Evolutionary conservation across 192 early-diverging fungal genomes (phyloP), one percentile per base, ranked within the genome.

Genomic region (Coemansia sp.): DNA sequence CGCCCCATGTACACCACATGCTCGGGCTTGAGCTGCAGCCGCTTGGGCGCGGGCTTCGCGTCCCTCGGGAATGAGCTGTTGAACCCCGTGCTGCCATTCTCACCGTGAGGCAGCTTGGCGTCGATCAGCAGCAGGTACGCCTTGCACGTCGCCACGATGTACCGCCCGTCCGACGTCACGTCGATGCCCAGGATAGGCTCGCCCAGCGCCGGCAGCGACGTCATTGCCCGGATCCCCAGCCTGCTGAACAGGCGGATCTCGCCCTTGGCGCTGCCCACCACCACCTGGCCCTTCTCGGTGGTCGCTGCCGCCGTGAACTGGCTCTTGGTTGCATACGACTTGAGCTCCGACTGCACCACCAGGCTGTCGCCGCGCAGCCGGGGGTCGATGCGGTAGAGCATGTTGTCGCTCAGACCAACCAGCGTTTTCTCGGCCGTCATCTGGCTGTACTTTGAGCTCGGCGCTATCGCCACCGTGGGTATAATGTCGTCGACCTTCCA

Each of bases 131-230:
- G 64, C 34, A 97, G 72, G 55, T 94, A 93, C 9, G 76, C 85
- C 48, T 78, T 81, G 78, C 91, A 93, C 8, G 94, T 97, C 4
- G 93, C 94, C 39, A 97, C 73, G 23, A 97, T 60, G 50, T 80
- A 97, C 19, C 82, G 75, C 17, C 94, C 94, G 53, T 87, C 82
- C 5, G 87, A 86, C 22, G 89, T 91, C 11, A 92, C 86, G 62
- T 97, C 94, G 27, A 97, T 82, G 40, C 91, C 91, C 26, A 90
- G 64, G 56, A 95, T 92, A 4, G 88, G 82, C 56, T 94, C 93
- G 43, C 93, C 91, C 36, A 91, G 47, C 2, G 86, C 89, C n/a
- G 92, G 89, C 19, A 97, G 72, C 51, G 72, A 67, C 0, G 91
- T 94, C 58, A 92, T 97, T 33, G 92, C 92, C n/a, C 78, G 83